Evolutionary conservation across 73 alveolate species (phyloP), one percentile per base, ranked within the genome.

Genomic region (Tetrahymena malaccensis): DNA sequence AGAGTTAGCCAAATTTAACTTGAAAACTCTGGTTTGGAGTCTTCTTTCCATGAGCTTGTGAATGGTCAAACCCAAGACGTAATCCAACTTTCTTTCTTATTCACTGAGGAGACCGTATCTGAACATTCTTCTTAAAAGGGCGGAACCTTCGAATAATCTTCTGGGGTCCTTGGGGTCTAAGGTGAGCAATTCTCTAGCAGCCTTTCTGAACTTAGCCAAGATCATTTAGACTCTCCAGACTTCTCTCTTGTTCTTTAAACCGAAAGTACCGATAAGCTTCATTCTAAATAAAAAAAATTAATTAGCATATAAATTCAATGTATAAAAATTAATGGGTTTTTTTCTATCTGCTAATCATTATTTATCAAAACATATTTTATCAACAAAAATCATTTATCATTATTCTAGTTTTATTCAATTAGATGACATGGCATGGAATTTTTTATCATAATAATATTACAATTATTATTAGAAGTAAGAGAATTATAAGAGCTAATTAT

Each of bases 241-340:
- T 96, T 99, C 99, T 97, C 99, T 99, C 98, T 99, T 99, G 98
- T 98, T 98, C 98, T 98, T 98, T 96, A 99, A 96, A 95, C 99
- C 99, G 96, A 98, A 99, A 93, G 97, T 98, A 58, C 99, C 99
- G 96, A 99, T 96, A 97, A 99, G 96, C 97, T 97, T 95, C 97
- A 99, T 89, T 96, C 97, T 95, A 93, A n/a, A 96, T 96, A 93
- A 56, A 85, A 40, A 44, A 40, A 44, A 93, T 34, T 4, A 6
- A 31, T 40, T 94, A 56, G n/a, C 7, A 84, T 33, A 13, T 11
- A 40, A 40, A 50, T 50, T 50, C 13, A 50, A 19, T 10, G 9
- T 50, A 50, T 50, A 50, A 50, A 50, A 50, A 50, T 50, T 27
- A 31, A 3, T 50, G 1, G 4, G 4, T 50, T 50, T 50, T 3